A percentile compares a stretch with the other conserved stretches of the same genome.
Evolutionary conservation across 306 rosid species (phyloP).

Genomic region (Potentilla sterilis): DNA sequence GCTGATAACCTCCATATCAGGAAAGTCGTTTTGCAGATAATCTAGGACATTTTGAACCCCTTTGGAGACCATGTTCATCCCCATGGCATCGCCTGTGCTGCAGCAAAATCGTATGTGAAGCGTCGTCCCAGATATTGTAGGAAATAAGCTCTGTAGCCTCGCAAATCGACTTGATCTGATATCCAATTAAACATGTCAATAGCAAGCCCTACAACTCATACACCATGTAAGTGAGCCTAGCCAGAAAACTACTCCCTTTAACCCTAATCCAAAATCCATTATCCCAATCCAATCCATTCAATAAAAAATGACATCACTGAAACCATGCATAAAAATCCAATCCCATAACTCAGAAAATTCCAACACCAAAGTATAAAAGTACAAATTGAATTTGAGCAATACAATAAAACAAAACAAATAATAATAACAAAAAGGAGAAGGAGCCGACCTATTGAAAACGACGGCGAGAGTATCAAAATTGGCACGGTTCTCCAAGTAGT

Average conservation of each 20-base stretch:
- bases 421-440: background rate
- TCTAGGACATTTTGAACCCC: conserved; percentile 3
- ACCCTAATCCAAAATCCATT: background rate
- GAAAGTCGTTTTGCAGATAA: conserved; percentile 33
- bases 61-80: conserved; percentile 37
- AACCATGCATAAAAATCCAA: background rate
- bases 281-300: background rate
- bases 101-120: conserved; percentile 57
- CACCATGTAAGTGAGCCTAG: background rate
- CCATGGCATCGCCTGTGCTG: conserved; percentile 84
- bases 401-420: background rate
- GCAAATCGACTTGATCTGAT: conserved; percentile 3
- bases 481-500: background rate
- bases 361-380: background rate
- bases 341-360: background rate
- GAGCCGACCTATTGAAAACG: background rate
- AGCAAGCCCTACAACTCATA: background rate
- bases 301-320: background rate
- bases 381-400: background rate
- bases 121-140: conserved; percentile 7
- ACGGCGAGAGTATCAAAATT: conserved; percentile 1
- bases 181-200: background rate
- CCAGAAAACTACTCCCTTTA: background rate
- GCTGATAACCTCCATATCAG: conserved; percentile 81
- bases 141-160: background rate